A percentile compares a stretch with the other conserved stretches of the same genome.
These are phyloP conservation scores for Saturnispora sekii DNA, from an alignment of 805 yeast genomes.

Conservation along the genomic window DNA sequence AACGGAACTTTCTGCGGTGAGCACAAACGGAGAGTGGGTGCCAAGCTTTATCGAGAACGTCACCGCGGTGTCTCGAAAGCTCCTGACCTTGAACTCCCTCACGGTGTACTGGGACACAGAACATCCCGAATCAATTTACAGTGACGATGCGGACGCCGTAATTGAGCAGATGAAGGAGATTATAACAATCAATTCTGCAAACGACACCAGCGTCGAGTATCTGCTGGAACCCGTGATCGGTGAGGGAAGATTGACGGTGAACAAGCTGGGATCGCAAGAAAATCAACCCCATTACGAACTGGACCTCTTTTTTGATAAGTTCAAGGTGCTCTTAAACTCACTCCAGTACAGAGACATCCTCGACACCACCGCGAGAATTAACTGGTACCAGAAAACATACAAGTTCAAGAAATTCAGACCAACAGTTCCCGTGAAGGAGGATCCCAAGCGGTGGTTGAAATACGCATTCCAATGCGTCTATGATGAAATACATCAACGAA, in stretches of 20 bases:
- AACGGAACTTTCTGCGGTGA: constrained; percentile 81
- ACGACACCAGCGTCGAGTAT: constrained; percentile 35
- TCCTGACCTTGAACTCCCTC: constrained; percentile 63
- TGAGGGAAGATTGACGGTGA: constrained; percentile 68
- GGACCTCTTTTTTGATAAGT: constrained; percentile 75
- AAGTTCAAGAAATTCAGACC: constrained; percentile 72
- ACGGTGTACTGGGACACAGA: constrained; percentile 82
- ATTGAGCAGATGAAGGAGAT: constrained; percentile 38
- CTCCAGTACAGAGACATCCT: constrained; percentile 76
- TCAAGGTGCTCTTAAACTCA: constrained; percentile 78
- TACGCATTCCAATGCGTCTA: constrained; percentile 73
- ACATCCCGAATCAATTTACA: constrained; percentile 33
- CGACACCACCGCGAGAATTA: constrained; percentile 72
- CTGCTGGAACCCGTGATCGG: constrained; percentile 86
- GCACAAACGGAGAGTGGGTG: constrained; percentile 77
- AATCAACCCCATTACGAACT: constrained; percentile 59
- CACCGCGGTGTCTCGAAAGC: constrained; percentile 58
- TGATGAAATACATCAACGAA: constrained; percentile 71
- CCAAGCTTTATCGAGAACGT: constrained; percentile 76
- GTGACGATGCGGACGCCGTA: constrained; percentile 40
- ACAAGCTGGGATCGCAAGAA: constrained; percentile 69
- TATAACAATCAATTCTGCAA: constrained; percentile 23
- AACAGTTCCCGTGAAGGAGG: constrained; percentile 36
- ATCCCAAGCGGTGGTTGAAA: constrained; percentile 72
- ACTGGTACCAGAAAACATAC: constrained; percentile 66